phyloP scores from a whole-genome alignment of 352 stramenopile species.

The Globisporangium alternatum region DNA sequence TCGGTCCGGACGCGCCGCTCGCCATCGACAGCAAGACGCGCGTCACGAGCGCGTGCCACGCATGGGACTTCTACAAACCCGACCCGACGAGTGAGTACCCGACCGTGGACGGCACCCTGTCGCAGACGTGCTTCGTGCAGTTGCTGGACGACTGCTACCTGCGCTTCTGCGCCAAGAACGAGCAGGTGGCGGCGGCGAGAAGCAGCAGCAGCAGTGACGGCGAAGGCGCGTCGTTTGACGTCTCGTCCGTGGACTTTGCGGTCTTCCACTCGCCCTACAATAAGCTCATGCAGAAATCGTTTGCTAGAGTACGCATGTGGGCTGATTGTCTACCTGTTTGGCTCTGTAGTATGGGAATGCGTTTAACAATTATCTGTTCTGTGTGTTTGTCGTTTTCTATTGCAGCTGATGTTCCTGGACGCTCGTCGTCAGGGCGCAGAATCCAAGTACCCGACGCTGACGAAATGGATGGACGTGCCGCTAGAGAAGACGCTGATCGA shows the following conservation, averaged over 20 bases:
- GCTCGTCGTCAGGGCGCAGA: conserved; percentile 29
- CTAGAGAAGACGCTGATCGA: conserved; percentile 93
- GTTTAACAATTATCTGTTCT: neutral
- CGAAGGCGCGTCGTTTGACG: conserved; percentile 30
- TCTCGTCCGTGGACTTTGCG: conserved; percentile 88
- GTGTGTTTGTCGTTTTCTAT: neutral
- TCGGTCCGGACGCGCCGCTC: conserved; percentile 95
- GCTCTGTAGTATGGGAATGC: neutral
- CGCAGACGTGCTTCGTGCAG: conserved; percentile 94
- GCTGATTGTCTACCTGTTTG: neutral
- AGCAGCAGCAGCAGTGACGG: conserved; percentile 10
- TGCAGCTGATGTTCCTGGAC: conserved; percentile 60
- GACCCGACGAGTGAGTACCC: conserved; percentile 92
- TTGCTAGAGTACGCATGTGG: conserved; percentile 71
- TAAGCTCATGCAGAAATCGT: conserved; percentile 97
- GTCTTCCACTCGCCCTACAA: conserved; percentile 99
- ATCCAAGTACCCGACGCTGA: conserved; percentile 35
- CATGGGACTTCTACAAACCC: conserved; percentile 99
- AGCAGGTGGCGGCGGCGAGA: conserved; percentile 14
- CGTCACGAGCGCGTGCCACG: conserved; percentile 90
- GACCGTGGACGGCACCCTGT: conserved; percentile 93
- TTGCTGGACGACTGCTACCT: conserved; percentile 95
- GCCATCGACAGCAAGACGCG: conserved; percentile 87
- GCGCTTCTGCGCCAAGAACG: conserved; percentile 87
- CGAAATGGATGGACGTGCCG: conserved; percentile 70